Evolutionary conservation across 257 asterid species (phyloP), one percentile per base, ranked within the genome.

Genomic region (Handroanthus guayacan): DNA sequence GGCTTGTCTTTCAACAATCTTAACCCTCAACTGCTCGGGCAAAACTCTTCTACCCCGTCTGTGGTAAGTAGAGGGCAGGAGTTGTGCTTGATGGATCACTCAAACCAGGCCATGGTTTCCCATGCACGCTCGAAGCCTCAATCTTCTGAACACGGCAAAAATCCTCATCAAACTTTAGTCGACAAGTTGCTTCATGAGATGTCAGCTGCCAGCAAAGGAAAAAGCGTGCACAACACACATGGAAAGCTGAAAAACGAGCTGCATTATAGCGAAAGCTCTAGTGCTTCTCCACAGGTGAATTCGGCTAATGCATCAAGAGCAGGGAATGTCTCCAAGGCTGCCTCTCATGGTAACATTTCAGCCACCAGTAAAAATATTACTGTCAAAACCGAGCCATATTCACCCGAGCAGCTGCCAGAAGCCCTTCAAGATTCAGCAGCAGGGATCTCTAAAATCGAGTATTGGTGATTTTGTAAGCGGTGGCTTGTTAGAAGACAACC

Each of bases 171-270:
- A 68, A 72, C 77, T 71, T 20, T 63, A 54, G 68, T 80, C 9
- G 80, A 78, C 48, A 82, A 80, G 67, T 61, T 82, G 71, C 81
- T 80, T 54, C 76, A 34, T 0, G 83, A 82, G 36, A 82, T 66
- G 85, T 45, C 52, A 60, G 75, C 69, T 56, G 52, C 77, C 50
- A 61, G 25, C 80, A 63, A 71, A 65, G 80, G 69, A 48, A 81
- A 34, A 67, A 78, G 67, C 10, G 69, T 36, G 45, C 63, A 69
- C 2, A 61, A 50, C 2, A 6, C 56, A 10, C 6, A 43, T 45
- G 75, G 37, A 17, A 64, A 38, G 69, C 67, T 48, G 17, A 51
- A 62, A 5, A 41, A 61, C 2, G 78, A 71, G 51, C n/a, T n/a
- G n/a, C n/a, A 9, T 69, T 13, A 62, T 39, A 7, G 44, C 3